These are phyloP conservation scores for Ceratobasidium papillatum DNA, from an alignment of 1,284 basidiomycete genomes.

Conservation along the genomic window DNA sequence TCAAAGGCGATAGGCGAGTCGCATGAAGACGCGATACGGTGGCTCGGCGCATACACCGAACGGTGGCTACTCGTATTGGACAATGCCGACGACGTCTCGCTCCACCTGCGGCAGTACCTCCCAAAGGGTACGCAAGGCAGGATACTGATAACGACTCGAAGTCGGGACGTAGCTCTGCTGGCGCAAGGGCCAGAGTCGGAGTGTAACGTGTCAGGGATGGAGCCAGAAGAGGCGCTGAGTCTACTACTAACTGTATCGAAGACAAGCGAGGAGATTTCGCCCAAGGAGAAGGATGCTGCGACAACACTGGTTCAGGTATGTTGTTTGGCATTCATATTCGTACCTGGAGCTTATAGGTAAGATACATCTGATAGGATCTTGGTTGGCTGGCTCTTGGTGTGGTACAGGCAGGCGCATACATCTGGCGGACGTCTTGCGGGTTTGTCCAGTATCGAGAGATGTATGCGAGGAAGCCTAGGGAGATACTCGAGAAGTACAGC, in stretches of 20 bases:
- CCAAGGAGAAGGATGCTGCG: neutral
- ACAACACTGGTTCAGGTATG: neutral
- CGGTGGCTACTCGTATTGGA: conserved; percentile 36
- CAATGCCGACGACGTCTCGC: conserved; percentile 19
- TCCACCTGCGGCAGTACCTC: neutral
- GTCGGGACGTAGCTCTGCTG: conserved; percentile 1
- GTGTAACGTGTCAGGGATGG: conserved; percentile 30
- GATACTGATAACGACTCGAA: conserved; percentile 35
- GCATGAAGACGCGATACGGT: conserved; percentile 2
- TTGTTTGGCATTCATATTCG: no score
- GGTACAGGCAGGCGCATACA: conserved; percentile 36
- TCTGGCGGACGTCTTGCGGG: neutral
- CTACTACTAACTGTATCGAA: neutral
- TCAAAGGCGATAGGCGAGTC: neutral
- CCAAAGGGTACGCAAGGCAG: conserved; percentile 3
- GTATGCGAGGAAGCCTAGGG: neutral
- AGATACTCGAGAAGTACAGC: conserved; percentile 11
- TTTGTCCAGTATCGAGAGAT: conserved; percentile 7
- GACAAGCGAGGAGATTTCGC: neutral
- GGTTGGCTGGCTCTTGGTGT: conserved; percentile 6
- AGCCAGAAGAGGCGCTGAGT: conserved; percentile 1
- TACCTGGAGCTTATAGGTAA: no score
- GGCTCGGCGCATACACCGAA: neutral
- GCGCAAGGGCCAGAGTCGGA: neutral
- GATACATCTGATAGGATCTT: neutral